These are phyloP conservation scores for Stagonosporopsis cucurbitacearum DNA, from an alignment of 2,329 filamentous ascomycete species.

Conservation along the genomic window DNA sequence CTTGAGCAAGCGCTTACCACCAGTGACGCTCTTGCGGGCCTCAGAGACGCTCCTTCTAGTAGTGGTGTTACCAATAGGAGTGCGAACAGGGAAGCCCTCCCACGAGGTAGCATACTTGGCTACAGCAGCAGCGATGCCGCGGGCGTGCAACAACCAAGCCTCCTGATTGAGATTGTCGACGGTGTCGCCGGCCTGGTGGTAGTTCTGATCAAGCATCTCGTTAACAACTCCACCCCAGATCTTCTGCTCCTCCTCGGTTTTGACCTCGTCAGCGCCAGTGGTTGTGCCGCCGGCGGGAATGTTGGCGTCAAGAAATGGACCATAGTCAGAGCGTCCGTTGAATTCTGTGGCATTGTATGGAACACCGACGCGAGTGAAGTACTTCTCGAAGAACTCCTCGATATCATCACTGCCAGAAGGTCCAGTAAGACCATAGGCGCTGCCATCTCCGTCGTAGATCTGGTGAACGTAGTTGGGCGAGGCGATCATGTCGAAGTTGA, in stretches of 20 bases:
- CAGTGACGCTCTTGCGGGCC: slow-evolving; percentile 19
- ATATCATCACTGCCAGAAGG: slow-evolving; percentile 42
- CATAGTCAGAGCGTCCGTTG: slow-evolving; percentile 49
- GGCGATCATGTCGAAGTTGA: slow-evolving; percentile 54
- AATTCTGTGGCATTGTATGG: slow-evolving; percentile 44
- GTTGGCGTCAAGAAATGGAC: slow-evolving; percentile 44
- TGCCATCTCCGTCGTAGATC: slow-evolving; percentile 49
- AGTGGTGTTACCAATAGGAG: slow-evolving; percentile 25
- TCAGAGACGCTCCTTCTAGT: slow-evolving; percentile 22
- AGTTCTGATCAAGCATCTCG: slow-evolving; percentile 36
- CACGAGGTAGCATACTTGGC: slow-evolving; percentile 40
- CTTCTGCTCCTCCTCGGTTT: slow-evolving; percentile 45
- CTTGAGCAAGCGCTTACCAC: slow-evolving; percentile 12
- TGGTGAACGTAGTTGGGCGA: slow-evolving; percentile 46
- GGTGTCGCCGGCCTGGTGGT: slow-evolving; percentile 48
- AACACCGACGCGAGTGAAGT: slow-evolving; percentile 35
- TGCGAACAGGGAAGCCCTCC: slow-evolving; percentile 38
- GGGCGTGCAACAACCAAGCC: slow-evolving; percentile 41
- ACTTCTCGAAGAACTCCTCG: slow-evolving; percentile 45
- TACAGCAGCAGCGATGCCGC: slow-evolving; percentile 46
- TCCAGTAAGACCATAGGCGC: slow-evolving; percentile 39
- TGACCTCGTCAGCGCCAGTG: slow-evolving; percentile 49
- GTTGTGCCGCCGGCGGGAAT: slow-evolving; percentile 48
- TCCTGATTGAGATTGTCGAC: slow-evolving; percentile 44
- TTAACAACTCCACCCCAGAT: slow-evolving; percentile 46